A percentile compares a stretch with the other conserved stretches of the same genome.
These are phyloP conservation scores for Danielozyma ontarioensis DNA, from an alignment of 805 yeast species.

Conservation along the genomic window DNA sequence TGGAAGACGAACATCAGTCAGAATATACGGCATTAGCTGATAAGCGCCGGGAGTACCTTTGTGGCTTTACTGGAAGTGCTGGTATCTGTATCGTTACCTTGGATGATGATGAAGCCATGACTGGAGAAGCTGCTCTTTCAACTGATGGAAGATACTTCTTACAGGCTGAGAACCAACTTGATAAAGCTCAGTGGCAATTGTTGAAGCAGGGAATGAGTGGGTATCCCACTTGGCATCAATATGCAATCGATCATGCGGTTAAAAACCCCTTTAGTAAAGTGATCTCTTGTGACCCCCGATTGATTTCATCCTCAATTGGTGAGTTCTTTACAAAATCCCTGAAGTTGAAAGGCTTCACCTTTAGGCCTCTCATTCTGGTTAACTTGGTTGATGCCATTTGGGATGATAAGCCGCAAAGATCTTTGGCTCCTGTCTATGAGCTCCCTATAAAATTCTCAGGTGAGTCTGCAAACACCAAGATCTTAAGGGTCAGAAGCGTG, in stretches of 20 bases:
- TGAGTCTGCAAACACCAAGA: constrained; percentile 23
- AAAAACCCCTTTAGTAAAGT: constrained; percentile 45
- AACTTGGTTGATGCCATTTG: constrained; percentile 37
- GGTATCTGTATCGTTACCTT: constrained; percentile 83
- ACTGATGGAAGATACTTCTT: constrained; percentile 95
- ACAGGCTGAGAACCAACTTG: constrained; percentile 84
- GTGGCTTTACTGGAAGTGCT: constrained; percentile 91
- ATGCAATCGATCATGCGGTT: constrained; percentile 52
- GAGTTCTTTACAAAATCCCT: constrained; percentile 28
- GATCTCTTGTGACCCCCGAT: constrained; percentile 80
- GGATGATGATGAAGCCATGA: constrained; percentile 35
- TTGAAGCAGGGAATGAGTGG: constrained; percentile 76
- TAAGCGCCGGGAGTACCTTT: constrained; percentile 74
- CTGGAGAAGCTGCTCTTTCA: constrained; percentile 71
- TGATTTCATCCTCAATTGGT: constrained; percentile 52
- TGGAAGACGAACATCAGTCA: constrained; percentile 91
- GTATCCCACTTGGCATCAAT: constrained; percentile 74
- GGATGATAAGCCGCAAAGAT: constrained; percentile 33
- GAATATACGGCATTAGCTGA: constrained; percentile 84
- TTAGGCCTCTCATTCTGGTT: constrained; percentile 22
- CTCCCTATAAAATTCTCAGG: constrained; percentile 29
- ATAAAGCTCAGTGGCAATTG: constrained; percentile 63
- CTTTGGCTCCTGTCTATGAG: constrained; percentile 27
- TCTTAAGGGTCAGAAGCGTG: constrained; percentile 22
- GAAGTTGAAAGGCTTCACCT: constrained; percentile 18